Evolutionary conservation across 2,329 filamentous ascomycete species (phyloP), one percentile per base, ranked within the genome.

Genomic region (Sporothrix luriei): DNA sequence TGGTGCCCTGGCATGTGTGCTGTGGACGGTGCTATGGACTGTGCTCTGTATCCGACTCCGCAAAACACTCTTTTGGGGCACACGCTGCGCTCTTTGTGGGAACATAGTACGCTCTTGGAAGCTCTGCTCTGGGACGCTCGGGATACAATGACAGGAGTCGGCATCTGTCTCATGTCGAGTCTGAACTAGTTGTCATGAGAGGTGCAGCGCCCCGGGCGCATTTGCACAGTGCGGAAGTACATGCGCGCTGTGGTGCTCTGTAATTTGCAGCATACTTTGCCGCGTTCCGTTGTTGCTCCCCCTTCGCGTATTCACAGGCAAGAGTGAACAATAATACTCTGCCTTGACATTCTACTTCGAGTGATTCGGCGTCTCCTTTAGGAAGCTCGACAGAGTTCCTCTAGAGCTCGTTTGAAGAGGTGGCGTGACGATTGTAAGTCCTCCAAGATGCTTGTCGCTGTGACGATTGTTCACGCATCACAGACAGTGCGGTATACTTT

Each of bases 91-190:
- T 55, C 9, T 11, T 66, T 40, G 64, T 19, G 62, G 38, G n/a
- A 13, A 21, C 54, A 62, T 21, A n/a, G 55, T 13, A 21, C 24
- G 21, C 38, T 43, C 46, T 10, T 38, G 57, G 57, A n/a, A 11
- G 57, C 3, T 26, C 11, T n/a, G n/a, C 33, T 43, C 46, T 10
- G 57, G 57, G 57, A n/a, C n/a, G 57, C 3, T 26, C 11, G 57
- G 33, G 57, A 21, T 1, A 40, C 40, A 24, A 24, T 38, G 57
- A 61, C 57, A 46, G 57, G 57, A 62, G 57, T 26, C 57, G 57
- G 57, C 57, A 61, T 4, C 55, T 61, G 57, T 62, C 57, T 62
- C 57, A 62, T 46, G 38, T 62, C 29, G n/a, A 26, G 46, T 24
- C 26, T 51, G 62, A 24, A 29, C 46, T 38, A 38, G 46, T 26